Conservation (phyloP, 2,329 filamentous ascomycete species). For the Ramichloridium luteum region DNA sequence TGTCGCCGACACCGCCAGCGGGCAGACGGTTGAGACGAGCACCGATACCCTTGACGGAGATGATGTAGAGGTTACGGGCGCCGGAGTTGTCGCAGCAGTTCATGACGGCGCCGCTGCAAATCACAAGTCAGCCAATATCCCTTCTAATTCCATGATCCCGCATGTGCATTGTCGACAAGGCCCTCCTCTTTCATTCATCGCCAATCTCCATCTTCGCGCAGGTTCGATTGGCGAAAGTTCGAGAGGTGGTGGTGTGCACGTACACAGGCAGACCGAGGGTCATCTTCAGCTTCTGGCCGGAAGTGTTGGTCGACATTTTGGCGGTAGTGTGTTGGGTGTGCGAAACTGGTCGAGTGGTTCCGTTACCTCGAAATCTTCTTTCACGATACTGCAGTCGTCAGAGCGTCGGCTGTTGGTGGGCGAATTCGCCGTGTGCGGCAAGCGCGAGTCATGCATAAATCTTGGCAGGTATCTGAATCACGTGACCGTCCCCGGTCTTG, state of each 20-base stretch:
- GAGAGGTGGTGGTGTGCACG: conserved; percentile 34
- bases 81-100: conserved; percentile 99
- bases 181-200: too few species aligned
- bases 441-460: background rate
- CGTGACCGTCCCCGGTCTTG: too few species aligned
- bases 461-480: conserved; percentile 1
- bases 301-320: conserved; percentile 51
- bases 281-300: conserved; percentile 99
- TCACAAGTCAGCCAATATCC: too few species aligned
- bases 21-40: conserved; percentile 95
- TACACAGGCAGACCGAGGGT: conserved; percentile 99
- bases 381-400: background rate
- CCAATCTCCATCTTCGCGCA: background rate
- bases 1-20: conserved; percentile 95
- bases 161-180: too few species aligned
- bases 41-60: conserved; percentile 97
- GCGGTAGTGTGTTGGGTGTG: conserved; percentile 10
- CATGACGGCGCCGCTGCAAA: conserved; percentile 84
- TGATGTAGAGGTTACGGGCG: conserved; percentile 97
- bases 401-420: background rate
- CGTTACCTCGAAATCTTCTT: conserved; percentile 10
- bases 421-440: conserved; percentile 1
- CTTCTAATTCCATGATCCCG: too few species aligned
- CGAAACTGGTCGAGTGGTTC: conserved; percentile 6
- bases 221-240: conserved; percentile 1